Conservation (phyloP, 352 stramenopile species). For the Globisporangium cystogenes region DNA sequence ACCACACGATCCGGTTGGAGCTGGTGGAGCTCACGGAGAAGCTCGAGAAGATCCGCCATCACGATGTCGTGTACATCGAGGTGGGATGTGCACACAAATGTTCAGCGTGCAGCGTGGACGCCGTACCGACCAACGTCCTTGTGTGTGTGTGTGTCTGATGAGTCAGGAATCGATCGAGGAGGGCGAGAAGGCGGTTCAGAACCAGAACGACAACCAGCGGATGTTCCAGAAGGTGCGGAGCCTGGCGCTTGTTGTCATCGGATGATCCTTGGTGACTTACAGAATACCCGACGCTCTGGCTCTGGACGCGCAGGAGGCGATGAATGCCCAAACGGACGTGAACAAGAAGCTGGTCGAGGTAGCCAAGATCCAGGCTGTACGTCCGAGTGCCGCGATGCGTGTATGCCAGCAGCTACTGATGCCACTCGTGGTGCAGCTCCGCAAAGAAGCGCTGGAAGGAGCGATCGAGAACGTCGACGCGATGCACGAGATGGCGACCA, state of each 20-base stretch:
- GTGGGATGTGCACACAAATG: slow-evolving; percentile 2
- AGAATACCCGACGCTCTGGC: too few relatives aligned
- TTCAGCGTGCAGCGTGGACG: neutral
- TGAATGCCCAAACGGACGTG: slow-evolving; percentile 49
- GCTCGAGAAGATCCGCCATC: slow-evolving; percentile 56
- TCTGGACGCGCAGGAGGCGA: slow-evolving; percentile 22
- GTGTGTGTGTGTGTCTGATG: neutral
- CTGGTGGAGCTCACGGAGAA: slow-evolving; percentile 45
- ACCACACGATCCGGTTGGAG: slow-evolving; percentile 45
- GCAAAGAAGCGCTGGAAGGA: slow-evolving; percentile 64
- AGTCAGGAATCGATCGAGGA: slow-evolving; percentile 40
- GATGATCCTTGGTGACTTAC: too few relatives aligned
- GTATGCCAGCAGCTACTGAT: too few relatives aligned
- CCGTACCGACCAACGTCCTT: neutral
- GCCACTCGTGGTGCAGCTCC: slow-evolving; percentile 28
- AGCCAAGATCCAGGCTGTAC: slow-evolving; percentile 58
- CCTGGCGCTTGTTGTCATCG: neutral
- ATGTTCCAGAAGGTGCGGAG: slow-evolving; percentile 38
- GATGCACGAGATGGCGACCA: slow-evolving; percentile 62
- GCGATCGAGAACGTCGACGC: slow-evolving; percentile 57
- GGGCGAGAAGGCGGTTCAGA: slow-evolving; percentile 46
- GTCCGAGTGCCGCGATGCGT: slow-evolving; percentile 9
- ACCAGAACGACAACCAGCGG: slow-evolving; percentile 50
- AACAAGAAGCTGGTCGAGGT: slow-evolving; percentile 63
- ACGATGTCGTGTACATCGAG: slow-evolving; percentile 46